phyloP scores from a whole-genome alignment of 805 yeast species.

The Kazachstania africana region DNA sequence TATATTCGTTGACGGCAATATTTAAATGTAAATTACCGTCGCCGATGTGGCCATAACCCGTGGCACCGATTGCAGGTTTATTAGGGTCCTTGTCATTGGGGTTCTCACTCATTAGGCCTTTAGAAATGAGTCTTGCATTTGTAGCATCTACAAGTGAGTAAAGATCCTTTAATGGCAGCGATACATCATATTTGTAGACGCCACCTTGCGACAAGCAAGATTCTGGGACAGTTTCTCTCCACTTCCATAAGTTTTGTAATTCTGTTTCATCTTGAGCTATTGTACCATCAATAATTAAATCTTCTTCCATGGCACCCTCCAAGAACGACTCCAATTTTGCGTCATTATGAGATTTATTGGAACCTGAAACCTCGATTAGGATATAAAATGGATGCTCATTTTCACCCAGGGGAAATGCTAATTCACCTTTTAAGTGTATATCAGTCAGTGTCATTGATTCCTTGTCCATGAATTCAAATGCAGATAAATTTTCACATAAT shows the following conservation, averaged over 20 bases:
- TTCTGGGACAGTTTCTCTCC: conserved; percentile 94
- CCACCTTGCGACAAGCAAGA: conserved; percentile 81
- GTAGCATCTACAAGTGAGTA: conserved; percentile 75
- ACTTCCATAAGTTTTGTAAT: conserved; percentile 70
- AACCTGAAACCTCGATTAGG: conserved; percentile 91
- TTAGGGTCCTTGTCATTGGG: conserved; percentile 30
- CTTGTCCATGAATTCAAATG: conserved; percentile 88
- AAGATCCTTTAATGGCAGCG: conserved; percentile 72
- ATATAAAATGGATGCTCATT: conserved; percentile 79
- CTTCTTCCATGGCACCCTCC: conserved; percentile 76
- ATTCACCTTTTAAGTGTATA: conserved; percentile 39
- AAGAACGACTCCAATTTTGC: conserved; percentile 77
- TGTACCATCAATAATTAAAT: conserved; percentile 80
- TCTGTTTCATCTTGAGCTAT: conserved; percentile 94
- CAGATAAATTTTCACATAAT: conserved; percentile 75
- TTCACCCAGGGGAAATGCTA: conserved; percentile 73
- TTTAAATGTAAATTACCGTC: conserved; percentile 94
- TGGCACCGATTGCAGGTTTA: conserved; percentile 72
- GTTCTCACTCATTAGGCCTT: conserved; percentile 38
- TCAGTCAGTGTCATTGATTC: conserved; percentile 56
- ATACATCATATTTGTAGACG: conserved; percentile 93
- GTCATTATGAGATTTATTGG: conserved; percentile 86
- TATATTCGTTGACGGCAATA: conserved; percentile 78
- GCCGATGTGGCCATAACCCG: conserved; percentile 97
- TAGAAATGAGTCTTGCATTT: conserved; percentile 44